A percentile compares a stretch with the other conserved stretches of the same genome.
Conservation (phyloP, 2,329 filamentous ascomycete genomes). For the Hypoxylon sp. region DNA sequence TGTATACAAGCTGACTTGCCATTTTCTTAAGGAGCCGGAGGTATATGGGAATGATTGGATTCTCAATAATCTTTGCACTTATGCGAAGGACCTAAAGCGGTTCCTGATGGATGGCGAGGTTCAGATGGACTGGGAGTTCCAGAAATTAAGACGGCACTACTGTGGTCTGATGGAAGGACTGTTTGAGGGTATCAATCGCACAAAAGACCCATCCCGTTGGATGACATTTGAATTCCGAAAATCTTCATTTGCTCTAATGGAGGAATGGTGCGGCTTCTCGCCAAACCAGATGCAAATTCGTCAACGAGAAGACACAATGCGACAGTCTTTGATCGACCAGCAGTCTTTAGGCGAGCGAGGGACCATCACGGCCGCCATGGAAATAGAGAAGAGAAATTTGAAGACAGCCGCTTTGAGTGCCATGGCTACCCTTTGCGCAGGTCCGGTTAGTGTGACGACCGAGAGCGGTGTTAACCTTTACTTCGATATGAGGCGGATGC, state of each 20-base stretch:
- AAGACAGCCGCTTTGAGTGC: conserved; percentile 90
- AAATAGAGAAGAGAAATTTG: conserved; percentile 95
- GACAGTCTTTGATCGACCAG: conserved; percentile 82
- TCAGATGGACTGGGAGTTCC: conserved; percentile 93
- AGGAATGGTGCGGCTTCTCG: conserved; percentile 98
- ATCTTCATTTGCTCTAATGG: conserved; percentile 95
- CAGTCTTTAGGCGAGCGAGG: conserved; percentile 79
- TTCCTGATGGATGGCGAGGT: conserved; percentile 96
- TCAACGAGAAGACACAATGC: conserved; percentile 85
- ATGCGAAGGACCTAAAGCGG: conserved; percentile 89
- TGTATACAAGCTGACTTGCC: conserved; percentile 92
- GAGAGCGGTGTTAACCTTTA: conserved; percentile 88
- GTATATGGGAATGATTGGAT: conserved; percentile 91
- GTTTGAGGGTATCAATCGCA: conserved; percentile 88
- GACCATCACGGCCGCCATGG: conserved; percentile 86
- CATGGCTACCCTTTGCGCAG: conserved; percentile 91
- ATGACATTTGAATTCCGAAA: conserved; percentile 97
- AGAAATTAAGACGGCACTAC: conserved; percentile 89
- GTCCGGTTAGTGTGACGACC: conserved; percentile 85
- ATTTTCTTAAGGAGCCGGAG: conserved; percentile 81
- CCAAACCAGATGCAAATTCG: conserved; percentile 86
- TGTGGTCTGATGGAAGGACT: conserved; percentile 93
- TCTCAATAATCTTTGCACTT: conserved; percentile 84
- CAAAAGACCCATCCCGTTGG: conserved; percentile 87
- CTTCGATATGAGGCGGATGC: conserved; percentile 91